Base-by-base conservation (phyloP, 1,284 basidiomycete species). In the Ustilago loliicola region DNA sequence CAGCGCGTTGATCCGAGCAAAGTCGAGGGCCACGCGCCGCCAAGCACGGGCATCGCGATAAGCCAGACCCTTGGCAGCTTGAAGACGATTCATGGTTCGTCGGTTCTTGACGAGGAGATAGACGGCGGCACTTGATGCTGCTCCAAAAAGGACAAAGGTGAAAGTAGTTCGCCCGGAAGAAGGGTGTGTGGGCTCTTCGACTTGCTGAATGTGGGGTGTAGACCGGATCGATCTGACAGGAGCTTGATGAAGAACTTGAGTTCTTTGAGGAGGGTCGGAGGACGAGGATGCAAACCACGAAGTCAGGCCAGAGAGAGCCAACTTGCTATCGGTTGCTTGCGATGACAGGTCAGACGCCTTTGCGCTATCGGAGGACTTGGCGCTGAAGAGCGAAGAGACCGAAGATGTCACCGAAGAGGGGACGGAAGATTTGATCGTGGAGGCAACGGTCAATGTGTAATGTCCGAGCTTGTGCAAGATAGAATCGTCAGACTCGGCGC, bases 21-120 rank as follows among this genome's bases (percentile, higher is more conserved):
- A 68, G 48, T 72, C 66, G 27, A 77, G 63, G 9, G 75, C 75
- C 13, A 77, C 75, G n/a, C 63, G 67, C 10, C 75, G 66, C 75
- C 75, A 77, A n/a, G 75, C 75, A 13, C 63, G 63, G 7, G 75
- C 75, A 13, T 77, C 66, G 1, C 70, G 59, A 50, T 69, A 70
- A 7, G 66, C 75, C 0, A 72, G 57, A 47, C 63, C 69, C 45
- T 69, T 77, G 48, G 68, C 70, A 15, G 51, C 59, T 17, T 64
- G 59, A n/a, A 77, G 70, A 13, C 66, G 70, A n/a, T 77, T 72
- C 75, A 77, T 77, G 30, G 53, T 62, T 38, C 64, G 55, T 23
- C 70, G 59, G 25, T 66, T 70, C 54, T 66, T 62, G 13, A 56
- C 27, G 23, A 72, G 60, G 17, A 69, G 40, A 59, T 60, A 57